Conservation (phyloP, 306 rosid species). For the Acacia crassicarpa region DNA sequence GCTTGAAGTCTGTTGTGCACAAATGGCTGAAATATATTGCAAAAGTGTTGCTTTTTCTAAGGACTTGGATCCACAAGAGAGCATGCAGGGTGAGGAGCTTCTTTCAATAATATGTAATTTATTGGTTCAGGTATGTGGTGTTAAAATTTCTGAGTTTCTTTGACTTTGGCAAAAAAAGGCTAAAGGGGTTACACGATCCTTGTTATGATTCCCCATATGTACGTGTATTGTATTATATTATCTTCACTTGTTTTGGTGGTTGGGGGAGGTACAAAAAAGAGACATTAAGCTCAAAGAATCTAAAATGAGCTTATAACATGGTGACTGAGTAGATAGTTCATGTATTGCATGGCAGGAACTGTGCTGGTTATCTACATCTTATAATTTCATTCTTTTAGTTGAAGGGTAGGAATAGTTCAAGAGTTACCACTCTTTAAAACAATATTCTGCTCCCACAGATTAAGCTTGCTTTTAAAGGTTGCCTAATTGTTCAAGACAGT, state of each 20-base stretch:
- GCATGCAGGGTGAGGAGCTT: conserved; percentile 90
- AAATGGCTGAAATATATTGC: conserved; percentile 81
- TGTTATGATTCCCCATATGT: not conserved
- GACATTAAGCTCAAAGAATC: not conserved
- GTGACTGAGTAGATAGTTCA: not conserved
- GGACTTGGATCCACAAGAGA: conserved; percentile 92
- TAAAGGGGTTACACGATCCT: conserved; percentile 4
- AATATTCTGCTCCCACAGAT: not conserved
- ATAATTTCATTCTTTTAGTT: not conserved
- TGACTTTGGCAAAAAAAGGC: not conserved
- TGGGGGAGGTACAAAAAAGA: not conserved
- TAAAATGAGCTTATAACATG: not conserved
- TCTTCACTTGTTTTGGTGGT: not conserved
- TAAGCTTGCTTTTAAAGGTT: not conserved
- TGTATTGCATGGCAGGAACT: not conserved
- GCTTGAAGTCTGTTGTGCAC: conserved; percentile 66
- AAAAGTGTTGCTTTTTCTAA: conserved; percentile 83
- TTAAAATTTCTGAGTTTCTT: not conserved
- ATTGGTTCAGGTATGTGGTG: conserved; percentile 75
- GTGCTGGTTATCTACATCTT: not conserved
- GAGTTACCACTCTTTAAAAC: not conserved
- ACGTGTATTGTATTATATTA: not conserved
- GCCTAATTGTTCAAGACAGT: not conserved
- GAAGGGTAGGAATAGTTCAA: not conserved
- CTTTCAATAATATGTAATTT: conserved; percentile 68